Conservation (phyloP, 345 rosid species). For the Tarenaya hassleriana region DNA sequence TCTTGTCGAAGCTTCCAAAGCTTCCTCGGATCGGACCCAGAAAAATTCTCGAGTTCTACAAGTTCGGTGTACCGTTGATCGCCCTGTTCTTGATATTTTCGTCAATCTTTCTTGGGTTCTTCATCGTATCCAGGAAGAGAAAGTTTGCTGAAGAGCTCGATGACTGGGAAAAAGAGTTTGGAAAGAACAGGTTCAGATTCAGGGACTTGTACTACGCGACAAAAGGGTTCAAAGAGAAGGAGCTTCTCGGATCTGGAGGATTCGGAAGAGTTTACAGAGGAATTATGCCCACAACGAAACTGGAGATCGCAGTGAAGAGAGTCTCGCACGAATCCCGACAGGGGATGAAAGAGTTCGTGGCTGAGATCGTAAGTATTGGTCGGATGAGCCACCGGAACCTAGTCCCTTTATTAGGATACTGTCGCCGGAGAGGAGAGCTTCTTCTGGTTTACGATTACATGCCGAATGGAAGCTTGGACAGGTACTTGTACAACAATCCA, state of each 20-base stretch:
- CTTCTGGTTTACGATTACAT: slow-evolving; percentile 74
- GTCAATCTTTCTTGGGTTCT: slow-evolving; percentile 3
- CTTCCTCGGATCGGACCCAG: slow-evolving; percentile 31
- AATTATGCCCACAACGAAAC: slow-evolving; percentile 33
- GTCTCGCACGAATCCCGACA: slow-evolving; percentile 63
- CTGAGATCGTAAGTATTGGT: slow-evolving; percentile 73
- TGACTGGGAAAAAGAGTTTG: slow-evolving; percentile 60
- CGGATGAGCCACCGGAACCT: slow-evolving; percentile 72
- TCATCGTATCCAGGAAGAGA: slow-evolving; percentile 28
- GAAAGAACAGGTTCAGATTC: slow-evolving; percentile 54
- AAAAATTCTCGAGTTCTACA: slow-evolving; percentile 14
- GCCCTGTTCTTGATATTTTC: slow-evolving; percentile 13
- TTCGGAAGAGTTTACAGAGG: slow-evolving; percentile 72
- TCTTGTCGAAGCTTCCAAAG: slow-evolving; percentile 40
- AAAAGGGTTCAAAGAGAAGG: slow-evolving; percentile 45
- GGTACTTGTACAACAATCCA: slow-evolving; percentile 44
- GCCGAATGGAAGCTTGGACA: slow-evolving; percentile 84
- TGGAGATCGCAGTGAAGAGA: slow-evolving; percentile 65
- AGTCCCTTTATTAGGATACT: slow-evolving; percentile 81
- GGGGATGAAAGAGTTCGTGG: slow-evolving; percentile 69
- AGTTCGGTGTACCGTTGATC: slow-evolving; percentile 27
- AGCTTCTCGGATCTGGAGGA: slow-evolving; percentile 69
- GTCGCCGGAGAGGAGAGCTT: slow-evolving; percentile 51
- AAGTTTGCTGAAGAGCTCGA: slow-evolving; percentile 57
- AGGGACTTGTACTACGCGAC: slow-evolving; percentile 61